Percentiles rank a stretch among this genome's conserved stretches.
Conservation (phyloP, 2,329 filamentous ascomycete species). For the Penicillium italicum region DNA sequence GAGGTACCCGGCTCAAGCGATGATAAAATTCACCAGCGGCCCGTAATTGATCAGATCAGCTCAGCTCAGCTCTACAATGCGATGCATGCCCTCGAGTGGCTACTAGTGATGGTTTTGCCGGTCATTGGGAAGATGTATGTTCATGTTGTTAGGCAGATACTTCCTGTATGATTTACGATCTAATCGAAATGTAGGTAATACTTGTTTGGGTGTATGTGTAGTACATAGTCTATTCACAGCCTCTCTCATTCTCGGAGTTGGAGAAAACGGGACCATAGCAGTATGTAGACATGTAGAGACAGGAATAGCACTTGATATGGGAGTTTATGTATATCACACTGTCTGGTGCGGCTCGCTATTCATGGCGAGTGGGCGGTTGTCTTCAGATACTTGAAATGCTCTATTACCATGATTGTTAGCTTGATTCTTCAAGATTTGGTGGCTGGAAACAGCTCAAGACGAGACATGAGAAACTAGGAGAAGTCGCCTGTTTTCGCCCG, state of each 20-base stretch:
- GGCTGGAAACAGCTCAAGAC: background rate
- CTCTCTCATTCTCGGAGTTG: no score
- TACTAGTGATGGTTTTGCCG: background rate
- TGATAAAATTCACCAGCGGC: no score
- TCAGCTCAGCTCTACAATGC: no score
- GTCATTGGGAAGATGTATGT: background rate
- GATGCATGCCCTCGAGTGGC: no score
- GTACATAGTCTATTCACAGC: no score
- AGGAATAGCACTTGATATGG: background rate
- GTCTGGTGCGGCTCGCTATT: background rate
- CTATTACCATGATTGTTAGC: background rate
- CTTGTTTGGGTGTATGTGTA: no score
- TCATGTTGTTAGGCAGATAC: background rate
- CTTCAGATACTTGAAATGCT: background rate
- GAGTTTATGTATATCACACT: background rate
- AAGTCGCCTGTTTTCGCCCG: background rate
- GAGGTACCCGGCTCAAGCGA: background rate
- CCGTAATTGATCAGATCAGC: no score
- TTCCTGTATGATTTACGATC: no score
- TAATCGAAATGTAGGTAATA: no score
- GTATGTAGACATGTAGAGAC: no score
- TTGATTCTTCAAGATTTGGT: background rate
- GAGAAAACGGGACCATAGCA: no score
- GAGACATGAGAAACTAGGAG: no score
- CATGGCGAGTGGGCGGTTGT: background rate